These are phyloP conservation scores for Solanum dulcamara DNA, from an alignment of 257 asterid species.

Conservation along the genomic window DNA sequence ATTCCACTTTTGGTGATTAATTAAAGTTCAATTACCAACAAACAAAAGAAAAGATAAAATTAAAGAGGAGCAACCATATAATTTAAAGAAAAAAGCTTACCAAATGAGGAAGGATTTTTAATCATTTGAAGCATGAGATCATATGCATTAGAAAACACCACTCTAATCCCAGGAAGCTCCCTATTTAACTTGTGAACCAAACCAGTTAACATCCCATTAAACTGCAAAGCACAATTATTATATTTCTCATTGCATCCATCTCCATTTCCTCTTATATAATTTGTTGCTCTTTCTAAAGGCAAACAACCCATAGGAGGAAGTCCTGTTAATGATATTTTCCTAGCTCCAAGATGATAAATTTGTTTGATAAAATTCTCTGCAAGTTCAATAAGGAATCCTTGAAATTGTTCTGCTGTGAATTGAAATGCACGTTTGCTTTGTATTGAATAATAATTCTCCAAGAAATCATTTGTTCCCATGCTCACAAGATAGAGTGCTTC, in stretches of 20 bases:
- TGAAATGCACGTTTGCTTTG: slow-evolving; percentile 28
- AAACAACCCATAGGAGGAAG: slow-evolving; percentile 97
- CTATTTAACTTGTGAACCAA: slow-evolving; percentile 37
- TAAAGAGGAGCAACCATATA: not conserved
- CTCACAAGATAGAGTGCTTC: slow-evolving; percentile 65
- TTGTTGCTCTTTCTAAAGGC: slow-evolving; percentile 70
- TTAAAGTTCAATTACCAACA: too few species aligned
- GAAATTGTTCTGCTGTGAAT: slow-evolving; percentile 55
- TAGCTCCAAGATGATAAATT: slow-evolving; percentile 53
- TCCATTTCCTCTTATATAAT: slow-evolving; percentile 50
- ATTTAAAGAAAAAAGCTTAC: slow-evolving; percentile 19
- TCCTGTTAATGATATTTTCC: slow-evolving; percentile 58
- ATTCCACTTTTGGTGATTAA: too few species aligned
- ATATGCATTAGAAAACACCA: slow-evolving; percentile 56
- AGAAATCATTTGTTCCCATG: slow-evolving; percentile 85
- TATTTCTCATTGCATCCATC: slow-evolving; percentile 47
- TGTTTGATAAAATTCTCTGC: slow-evolving; percentile 48
- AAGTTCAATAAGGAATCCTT: slow-evolving; percentile 24
- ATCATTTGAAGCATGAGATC: slow-evolving; percentile 32
- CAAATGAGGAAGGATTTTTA: slow-evolving; percentile 48
- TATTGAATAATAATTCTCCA: slow-evolving; percentile 74
- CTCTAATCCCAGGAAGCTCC: slow-evolving; percentile 41
- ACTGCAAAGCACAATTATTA: slow-evolving; percentile 43
- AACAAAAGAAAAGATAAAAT: not conserved
- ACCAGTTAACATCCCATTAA: slow-evolving; percentile 39